Base-by-base conservation (phyloP, 2,329 filamentous ascomycete species). In the Cytospora chrysosperma region DNA sequence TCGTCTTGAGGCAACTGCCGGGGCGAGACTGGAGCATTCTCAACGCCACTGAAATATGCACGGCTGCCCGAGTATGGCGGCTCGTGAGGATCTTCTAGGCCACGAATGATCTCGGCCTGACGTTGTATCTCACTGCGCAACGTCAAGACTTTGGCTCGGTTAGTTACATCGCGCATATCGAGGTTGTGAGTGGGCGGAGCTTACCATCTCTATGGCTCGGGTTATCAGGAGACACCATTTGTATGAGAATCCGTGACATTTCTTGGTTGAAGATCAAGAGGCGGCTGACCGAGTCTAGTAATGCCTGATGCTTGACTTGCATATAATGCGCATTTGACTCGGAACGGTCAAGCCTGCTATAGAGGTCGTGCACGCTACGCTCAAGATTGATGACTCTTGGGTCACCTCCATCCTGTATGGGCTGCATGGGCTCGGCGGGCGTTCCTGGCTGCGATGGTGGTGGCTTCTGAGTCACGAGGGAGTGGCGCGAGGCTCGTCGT, bases 1-100 rank as follows among this genome's bases (percentile, higher is more conserved):
- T 97, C 94, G 71, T 97, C 93, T 71, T 93, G 90, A 12, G 93
- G 87, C 68, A 93, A 79, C 76, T 97, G 93, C 67, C 93, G 88
- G 24, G 94, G 94, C 49, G 94, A 98, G 47, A 97, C 84, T 13
- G 93, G 93, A 1, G 89, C 85, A 65, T 91, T 88, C 67, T 93
- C 91, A 27, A 91, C 77, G 68, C 82, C 84, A 51, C 84, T 78
- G 69, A 91, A 88, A 75, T 88, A 91, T 55, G 85, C 82, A 67
- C 86, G 87, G 65, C 88, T 86, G 66, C 83, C 85, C 34, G 85
- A 84, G 70, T 88, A 83, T 55, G 85, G 79, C 65, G 81, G 81
- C 64, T 96, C 93, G 64, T 88, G 87, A 40, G 87, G 83, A 69
- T 90, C 86, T 52, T 88, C 86, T 40, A 85, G 75, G 19, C 80